Evolutionary conservation across 495 filamentous ascomycete genomes (phyloP), one percentile per base, ranked within the genome.

Genomic region (Lasiosphaeria ovina): DNA sequence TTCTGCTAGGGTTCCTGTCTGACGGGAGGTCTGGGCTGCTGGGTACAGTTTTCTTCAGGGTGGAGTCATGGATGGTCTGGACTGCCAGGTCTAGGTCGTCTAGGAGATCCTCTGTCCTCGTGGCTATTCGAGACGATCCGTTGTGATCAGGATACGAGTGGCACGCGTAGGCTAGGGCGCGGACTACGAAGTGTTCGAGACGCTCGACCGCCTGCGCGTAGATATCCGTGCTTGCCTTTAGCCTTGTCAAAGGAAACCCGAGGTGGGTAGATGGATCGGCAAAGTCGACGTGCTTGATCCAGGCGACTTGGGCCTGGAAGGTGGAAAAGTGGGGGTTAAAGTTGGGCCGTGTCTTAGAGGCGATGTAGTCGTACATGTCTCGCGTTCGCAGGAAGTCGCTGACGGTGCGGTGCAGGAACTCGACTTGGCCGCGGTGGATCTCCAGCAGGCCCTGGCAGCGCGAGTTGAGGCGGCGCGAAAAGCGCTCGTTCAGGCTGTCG

Each of bases 381-480:
- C 44, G 4, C 1, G 61, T 64, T 3, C 31, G 32, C 7, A 69
- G 49, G 35, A 59, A 69, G 33, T 69, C 66, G 38, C 35, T 31
- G 1, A 62, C 66, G 4, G 63, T 69, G 4, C 66, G 57, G 40
- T 69, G 66, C 9, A 69, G 44, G 40, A 66, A 69, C 11, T 51
- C 54, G 24, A 69, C 49, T 6, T 50, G n/a, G 12, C 36, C 11
- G 11, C 1, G 1, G 10, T 49, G 35, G 5, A 63, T 9, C 35
- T 64, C 63, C n/a, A 69, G 35, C 11, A 66, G 52, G 9, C 66
- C 66, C 16, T 61, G 57, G 35, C 47, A 59, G 8, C 52, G 44
- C 4, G 54, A 53, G 10, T 56, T 62, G 12, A 69, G 40, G 4
- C 66, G 42, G 9, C 61, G 61, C 35, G 24, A 40, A n/a, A 52